Conservation (phyloP, 2,329 filamentous ascomycete species). For the Sphaerulina musiva region DNA sequence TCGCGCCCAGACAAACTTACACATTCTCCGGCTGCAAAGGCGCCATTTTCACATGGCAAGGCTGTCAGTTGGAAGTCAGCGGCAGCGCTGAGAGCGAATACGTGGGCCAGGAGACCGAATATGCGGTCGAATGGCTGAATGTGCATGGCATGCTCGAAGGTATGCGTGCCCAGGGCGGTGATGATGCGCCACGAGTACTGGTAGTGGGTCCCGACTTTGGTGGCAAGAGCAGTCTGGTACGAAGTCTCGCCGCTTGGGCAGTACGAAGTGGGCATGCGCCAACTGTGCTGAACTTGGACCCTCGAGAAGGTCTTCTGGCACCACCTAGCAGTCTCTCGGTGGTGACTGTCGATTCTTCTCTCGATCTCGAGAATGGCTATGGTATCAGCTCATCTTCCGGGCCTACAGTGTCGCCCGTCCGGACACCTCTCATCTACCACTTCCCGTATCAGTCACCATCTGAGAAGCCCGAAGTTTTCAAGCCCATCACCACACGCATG, state of each 20-base stretch:
- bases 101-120: constrained; percentile 68
- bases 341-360: constrained; percentile 75
- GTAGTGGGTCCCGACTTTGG: constrained; percentile 70
- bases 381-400: constrained; percentile 86
- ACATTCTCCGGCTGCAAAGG: constrained; percentile 75
- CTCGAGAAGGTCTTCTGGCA: constrained; percentile 56
- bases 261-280: constrained; percentile 74
- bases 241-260: constrained; percentile 67
- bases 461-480: constrained; percentile 64
- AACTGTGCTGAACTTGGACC: constrained; percentile 76
- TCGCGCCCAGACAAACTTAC: constrained; percentile 73
- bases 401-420: constrained; percentile 79
- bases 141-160: constrained; percentile 79
- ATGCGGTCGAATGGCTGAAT: constrained; percentile 70
- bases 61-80: constrained; percentile 75
- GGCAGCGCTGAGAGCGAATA: constrained; percentile 64
- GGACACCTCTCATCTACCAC: constrained; percentile 85
- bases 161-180: constrained; percentile 32
- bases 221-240: constrained; percentile 55
- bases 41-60: constrained; percentile 87
- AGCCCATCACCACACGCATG: constrained; percentile 65
- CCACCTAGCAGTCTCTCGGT: constrained; percentile 72
- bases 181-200: constrained; percentile 64
- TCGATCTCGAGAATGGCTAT: constrained; percentile 79
- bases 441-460: constrained; percentile 70